Conservation (phyloP, 345 rosid species). For the Sapria himalayana region DNA sequence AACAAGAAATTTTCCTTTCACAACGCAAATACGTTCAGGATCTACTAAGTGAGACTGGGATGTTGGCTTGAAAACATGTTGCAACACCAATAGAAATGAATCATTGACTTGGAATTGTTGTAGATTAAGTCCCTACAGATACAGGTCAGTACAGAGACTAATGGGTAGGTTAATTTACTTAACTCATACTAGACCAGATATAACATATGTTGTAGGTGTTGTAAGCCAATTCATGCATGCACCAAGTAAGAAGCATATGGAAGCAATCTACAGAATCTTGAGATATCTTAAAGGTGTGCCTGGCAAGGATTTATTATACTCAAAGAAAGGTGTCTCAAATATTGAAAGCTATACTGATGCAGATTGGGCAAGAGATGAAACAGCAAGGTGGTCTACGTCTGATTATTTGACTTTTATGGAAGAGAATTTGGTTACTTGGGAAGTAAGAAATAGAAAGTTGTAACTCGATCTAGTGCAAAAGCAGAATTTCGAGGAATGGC, state of each 20-base stretch:
- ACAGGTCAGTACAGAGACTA: neutral
- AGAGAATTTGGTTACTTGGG: neutral
- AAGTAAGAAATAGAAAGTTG: neutral
- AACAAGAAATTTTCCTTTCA: neutral
- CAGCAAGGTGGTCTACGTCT: neutral
- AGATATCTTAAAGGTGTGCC: neutral
- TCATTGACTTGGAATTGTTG: no score
- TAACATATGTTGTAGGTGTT: neutral
- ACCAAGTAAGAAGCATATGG: neutral
- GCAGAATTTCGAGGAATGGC: neutral
- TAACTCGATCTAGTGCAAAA: neutral
- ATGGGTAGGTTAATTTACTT: neutral
- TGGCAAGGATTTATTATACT: neutral
- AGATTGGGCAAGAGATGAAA: neutral
- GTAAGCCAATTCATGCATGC: neutral
- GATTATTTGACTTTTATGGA: neutral
- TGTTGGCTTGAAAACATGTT: neutral
- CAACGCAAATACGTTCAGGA: neutral
- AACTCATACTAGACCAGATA: neutral
- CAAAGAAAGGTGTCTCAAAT: neutral
- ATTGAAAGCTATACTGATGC: neutral
- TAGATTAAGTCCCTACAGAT: neutral
- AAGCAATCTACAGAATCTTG: neutral
- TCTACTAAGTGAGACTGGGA: neutral
- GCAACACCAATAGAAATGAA: neutral